A percentile compares a stretch with the other conserved stretches of the same genome.
Conservation (phyloP, 2,329 filamentous ascomycete genomes). For the Rutstroemia sp. region DNA sequence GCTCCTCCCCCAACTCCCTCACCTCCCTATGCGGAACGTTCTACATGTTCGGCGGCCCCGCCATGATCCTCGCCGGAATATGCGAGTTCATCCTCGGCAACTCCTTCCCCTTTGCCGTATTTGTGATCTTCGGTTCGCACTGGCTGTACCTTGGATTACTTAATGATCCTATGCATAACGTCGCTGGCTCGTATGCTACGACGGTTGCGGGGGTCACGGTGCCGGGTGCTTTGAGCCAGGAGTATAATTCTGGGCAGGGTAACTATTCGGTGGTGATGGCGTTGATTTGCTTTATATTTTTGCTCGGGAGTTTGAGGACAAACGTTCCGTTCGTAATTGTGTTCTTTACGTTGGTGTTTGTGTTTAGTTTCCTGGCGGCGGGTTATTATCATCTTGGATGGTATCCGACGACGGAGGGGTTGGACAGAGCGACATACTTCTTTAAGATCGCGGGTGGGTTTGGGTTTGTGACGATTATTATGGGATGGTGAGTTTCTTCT, state of each 20-base stretch:
- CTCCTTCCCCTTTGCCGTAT: constrained; percentile 12
- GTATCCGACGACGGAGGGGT: constrained; percentile 3
- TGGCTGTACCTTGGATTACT: constrained; percentile 9
- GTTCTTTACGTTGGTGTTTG: constrained; percentile 11
- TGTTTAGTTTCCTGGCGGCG: constrained; percentile 8
- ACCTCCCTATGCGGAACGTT: constrained; percentile 3
- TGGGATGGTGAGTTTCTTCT: constrained; percentile 9
- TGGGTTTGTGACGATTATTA: constrained; percentile 12
- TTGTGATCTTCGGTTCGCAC: constrained; percentile 12
- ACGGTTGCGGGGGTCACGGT: not conserved
- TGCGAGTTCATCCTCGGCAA: constrained; percentile 16
- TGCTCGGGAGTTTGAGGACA: constrained; percentile 7
- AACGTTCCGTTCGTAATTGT: constrained; percentile 14
- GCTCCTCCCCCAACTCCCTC: constrained; percentile 5
- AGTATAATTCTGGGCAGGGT: constrained; percentile 12
- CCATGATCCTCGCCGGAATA: constrained; percentile 13
- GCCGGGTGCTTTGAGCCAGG: not conserved
- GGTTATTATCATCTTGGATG: constrained; percentile 10
- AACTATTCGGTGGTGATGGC: constrained; percentile 14
- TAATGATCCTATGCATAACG: constrained; percentile 58
- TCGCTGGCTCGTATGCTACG: constrained; percentile 54
- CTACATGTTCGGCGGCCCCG: constrained; percentile 12
- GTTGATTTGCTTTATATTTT: constrained; percentile 6
- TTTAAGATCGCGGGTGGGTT: constrained; percentile 15
- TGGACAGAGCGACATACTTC: constrained; percentile 8